Base-by-base conservation (phyloP, 257 asterid genomes). In the Phtheirospermum japonicum region DNA sequence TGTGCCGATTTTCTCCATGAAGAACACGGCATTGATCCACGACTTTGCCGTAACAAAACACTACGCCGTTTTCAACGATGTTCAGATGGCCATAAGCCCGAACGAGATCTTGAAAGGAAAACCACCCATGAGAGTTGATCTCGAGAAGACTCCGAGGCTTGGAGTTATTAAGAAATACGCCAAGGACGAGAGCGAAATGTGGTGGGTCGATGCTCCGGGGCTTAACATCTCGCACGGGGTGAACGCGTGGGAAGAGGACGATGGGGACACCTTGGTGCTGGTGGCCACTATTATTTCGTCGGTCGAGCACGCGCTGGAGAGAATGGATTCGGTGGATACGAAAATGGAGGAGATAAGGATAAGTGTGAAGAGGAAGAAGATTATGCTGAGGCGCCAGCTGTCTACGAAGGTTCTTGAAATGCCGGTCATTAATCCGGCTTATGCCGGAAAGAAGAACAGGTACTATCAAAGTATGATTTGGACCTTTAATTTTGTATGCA, bases 21-120 rank as follows among this genome's bases (percentile, higher is more conserved):
- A 46, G 4, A 4, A 16, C 78, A 0, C 86, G 2, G 58, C 77
- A 8, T 49, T 75, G 1, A 23, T 23, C 28, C 94, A 85, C 51
- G 90, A 85, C 11, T 80, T 85, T 11, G 90, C 86, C 6, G 63
- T 85, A 43, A 78, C 94, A 0, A 63, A 75, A 16, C 83, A 72
- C 13, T 80, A 75, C 34, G 82, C 76, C 0, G 57, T 85, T 7
- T 76, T 83, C n/a, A 65, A 80, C 2, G 90, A 80, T 9, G 62
- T 54, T 1, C 93, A 82, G 59, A 65, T 80, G 0, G 77, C 63
- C 19, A 20, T 51, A 11, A 51, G 12, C n/a, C 57, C 32, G 6
- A 4, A 2, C 7, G 18, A 11, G 57, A 4, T 51, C 4, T 7
- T 51, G 12, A 5, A 14, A 9, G 39, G 18, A 14, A 18, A 18